phyloP scores from a whole-genome alignment of 345 rosid species.

The Physaria fendleri region DNA sequence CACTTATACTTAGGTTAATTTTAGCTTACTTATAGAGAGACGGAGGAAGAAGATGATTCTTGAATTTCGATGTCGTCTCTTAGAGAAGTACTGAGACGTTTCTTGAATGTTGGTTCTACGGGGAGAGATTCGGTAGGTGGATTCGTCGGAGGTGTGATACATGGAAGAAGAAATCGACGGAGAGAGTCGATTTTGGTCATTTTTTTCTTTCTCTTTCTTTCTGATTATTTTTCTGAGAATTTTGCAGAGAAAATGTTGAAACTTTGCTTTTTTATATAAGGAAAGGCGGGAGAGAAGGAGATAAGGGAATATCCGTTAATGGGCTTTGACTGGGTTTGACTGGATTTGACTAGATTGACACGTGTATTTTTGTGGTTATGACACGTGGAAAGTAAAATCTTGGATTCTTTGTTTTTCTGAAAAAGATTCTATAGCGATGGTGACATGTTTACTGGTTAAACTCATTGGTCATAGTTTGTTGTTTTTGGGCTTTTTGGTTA shows the following conservation, averaged over 20 bases:
- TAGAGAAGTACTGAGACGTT: slow-evolving; percentile 70
- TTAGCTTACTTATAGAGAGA: slow-evolving; percentile 24
- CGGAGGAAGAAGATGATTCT: slow-evolving; percentile 29
- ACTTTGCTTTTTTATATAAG: slow-evolving; percentile 18
- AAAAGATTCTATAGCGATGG: not conserved
- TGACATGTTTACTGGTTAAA: not conserved
- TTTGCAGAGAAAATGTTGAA: slow-evolving; percentile 21
- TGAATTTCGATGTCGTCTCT: slow-evolving; percentile 46
- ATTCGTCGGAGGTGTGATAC: slow-evolving; percentile 43
- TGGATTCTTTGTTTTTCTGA: slow-evolving; percentile 3
- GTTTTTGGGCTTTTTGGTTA: too few species aligned
- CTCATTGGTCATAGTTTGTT: not conserved
- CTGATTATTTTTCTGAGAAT: not conserved
- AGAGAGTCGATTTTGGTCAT: slow-evolving; percentile 65
- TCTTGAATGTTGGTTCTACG: slow-evolving; percentile 35
- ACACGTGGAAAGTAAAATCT: slow-evolving; percentile 27
- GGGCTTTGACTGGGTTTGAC: slow-evolving; percentile 33
- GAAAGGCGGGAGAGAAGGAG: slow-evolving; percentile 23
- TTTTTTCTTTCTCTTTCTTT: not conserved
- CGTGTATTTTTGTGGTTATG: not conserved
- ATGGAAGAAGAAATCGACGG: slow-evolving; percentile 71
- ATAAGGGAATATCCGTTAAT: slow-evolving; percentile 24
- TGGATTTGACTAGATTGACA: slow-evolving; percentile 17
- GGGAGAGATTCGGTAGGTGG: slow-evolving; percentile 19
- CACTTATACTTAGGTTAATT: slow-evolving; percentile 5